Evolutionary conservation across 371 early-diverging fungal genomes (phyloP), one percentile per base, ranked within the genome.

Genomic region (Mortierella sp.): DNA sequence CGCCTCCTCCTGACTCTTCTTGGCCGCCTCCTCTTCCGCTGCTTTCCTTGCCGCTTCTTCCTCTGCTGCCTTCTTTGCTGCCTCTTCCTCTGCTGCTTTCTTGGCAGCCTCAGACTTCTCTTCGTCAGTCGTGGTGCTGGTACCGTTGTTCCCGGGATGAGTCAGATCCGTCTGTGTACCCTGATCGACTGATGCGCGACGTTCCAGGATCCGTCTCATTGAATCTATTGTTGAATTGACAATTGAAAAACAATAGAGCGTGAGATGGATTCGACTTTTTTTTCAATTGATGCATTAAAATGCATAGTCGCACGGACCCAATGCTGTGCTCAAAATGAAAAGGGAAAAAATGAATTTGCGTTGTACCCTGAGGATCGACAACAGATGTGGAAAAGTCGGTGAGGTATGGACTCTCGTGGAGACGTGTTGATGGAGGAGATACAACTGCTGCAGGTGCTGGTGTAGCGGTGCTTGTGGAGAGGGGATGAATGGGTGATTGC

Each of bases 1-100:
- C 6, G n/a, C 48, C 16, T 47, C 16, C 14, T 48, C 48, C 6
- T n/a, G 48, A 48, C n/a, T 48, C n/a, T 48, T 48, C n/a, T 48
- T 48, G 48, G 48, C 48, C n/a, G 48, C 48, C n/a, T 48, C 48
- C n/a, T 48, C 48, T n/a, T 48, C 48, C n/a, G 48, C n/a, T n/a
- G 19, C n/a, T n/a, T 48, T 48, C 4, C n/a, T 19, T 4, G 48
- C 48, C 16, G 45, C 45, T 45, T 45, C 45, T 48, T 48, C 48
- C n/a, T 48, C 48, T 8, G 19, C 48, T n/a, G 48, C 48, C n/a
- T n/a, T 48, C 48, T 48, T 48, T 48, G n/a, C 2, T 48, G 48
- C 45, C 14, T 7, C 45, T 45, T 45, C 48, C n/a, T 48, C 48
- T 48, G 19, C 48, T 29, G 55, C 31, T 16, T 29, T 53, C 31